Evolutionary conservation across 208 protist species (phyloP).

Genomic region (Leishmania lainsoni): DNA sequence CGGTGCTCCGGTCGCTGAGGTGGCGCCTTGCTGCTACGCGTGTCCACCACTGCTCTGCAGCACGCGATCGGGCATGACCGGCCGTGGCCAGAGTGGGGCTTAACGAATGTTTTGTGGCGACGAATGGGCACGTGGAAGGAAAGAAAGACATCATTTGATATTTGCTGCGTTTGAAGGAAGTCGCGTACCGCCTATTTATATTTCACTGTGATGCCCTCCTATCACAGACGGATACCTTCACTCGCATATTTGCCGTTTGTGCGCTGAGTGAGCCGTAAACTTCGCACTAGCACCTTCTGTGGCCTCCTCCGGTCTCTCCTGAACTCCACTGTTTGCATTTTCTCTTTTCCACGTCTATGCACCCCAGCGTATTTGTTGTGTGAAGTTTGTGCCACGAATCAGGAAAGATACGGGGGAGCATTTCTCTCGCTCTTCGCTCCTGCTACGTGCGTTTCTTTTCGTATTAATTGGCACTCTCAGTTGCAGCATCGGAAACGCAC

Average conservation of each 20-base stretch:
- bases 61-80: too few species aligned
- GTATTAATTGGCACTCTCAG: neutral
- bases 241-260: neutral
- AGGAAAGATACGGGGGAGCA: neutral
- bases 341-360: neutral
- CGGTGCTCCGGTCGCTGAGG: too few species aligned
- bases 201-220: neutral
- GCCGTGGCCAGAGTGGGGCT: too few species aligned
- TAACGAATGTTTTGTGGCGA: neutral
- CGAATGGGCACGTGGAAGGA: neutral
- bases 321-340: neutral
- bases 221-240: neutral
- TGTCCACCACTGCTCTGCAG: too few species aligned
- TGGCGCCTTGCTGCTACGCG: too few species aligned
- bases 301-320: neutral
- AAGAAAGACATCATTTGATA: neutral
- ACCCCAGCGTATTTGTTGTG: neutral
- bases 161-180: neutral
- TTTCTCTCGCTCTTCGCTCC: neutral
- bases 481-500: neutral
- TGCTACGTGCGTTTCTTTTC: neutral
- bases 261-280: neutral
- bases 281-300: neutral
- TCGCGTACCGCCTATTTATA: neutral
- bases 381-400: neutral